Conservation (phyloP, 352 stramenopile genomes). For the Globisporangium perplexum region DNA sequence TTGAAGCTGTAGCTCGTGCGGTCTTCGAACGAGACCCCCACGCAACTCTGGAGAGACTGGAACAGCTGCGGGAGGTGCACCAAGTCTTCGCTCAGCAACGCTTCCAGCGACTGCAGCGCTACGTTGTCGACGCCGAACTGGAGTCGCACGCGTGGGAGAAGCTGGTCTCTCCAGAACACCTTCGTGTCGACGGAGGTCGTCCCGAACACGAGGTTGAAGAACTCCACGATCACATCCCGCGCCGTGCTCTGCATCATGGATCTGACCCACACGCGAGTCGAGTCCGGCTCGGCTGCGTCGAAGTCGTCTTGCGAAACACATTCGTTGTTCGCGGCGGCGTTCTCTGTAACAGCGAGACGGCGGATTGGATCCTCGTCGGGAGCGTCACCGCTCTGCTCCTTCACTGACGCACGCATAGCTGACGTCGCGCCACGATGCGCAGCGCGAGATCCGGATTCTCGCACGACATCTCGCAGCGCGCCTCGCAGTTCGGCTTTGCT, state of each 20-base stretch:
- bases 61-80: constrained; percentile 54
- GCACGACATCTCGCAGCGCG: constrained; percentile 27
- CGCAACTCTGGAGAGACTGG: constrained; percentile 36
- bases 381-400: not conserved
- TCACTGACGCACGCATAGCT: too few relatives aligned
- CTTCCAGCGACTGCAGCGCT: constrained; percentile 16
- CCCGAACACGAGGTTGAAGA: constrained; percentile 57
- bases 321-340: not conserved
- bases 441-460: not conserved
- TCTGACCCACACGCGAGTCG: constrained; percentile 13
- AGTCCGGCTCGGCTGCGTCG: constrained; percentile 7
- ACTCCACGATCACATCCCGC: constrained; percentile 23
- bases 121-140: constrained; percentile 30
- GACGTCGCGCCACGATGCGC: not conserved
- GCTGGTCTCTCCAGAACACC: constrained; percentile 40
- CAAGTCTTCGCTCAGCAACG: constrained; percentile 29
- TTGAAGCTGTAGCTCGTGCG: constrained; percentile 36
- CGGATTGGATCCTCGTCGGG: not conserved
- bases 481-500: constrained; percentile 47
- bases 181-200: constrained; percentile 20
- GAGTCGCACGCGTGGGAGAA: constrained; percentile 33
- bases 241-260: constrained; percentile 16
- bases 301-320: not conserved
- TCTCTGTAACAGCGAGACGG: not conserved
- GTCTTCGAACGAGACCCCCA: constrained; percentile 17